Evolutionary conservation across 2,329 filamentous ascomycete species (phyloP), one percentile per base, ranked within the genome.

Genomic region (Fusarium hostae): DNA sequence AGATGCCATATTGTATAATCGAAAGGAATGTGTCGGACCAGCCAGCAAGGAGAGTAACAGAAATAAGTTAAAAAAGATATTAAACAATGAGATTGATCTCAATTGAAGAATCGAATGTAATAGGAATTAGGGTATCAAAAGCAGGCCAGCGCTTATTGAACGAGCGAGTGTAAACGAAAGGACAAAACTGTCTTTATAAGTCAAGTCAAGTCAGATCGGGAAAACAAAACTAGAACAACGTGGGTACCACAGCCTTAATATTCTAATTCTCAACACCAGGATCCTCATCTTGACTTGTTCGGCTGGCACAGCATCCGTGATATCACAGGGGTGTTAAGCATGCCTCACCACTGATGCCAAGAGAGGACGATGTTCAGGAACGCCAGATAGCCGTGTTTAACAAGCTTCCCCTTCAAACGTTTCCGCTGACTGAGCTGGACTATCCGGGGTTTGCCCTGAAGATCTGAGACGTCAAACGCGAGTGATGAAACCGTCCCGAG

Each of bases 1-100:
- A 39, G 77, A 78, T 65, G 72, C 69, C 78, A 82, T 84, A 63
- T 80, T 78, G 66, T 66, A 66, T 43, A 44, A 48, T 72, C 22
- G 20, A 39, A 71, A 39, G 41, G 58, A 68, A 48, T 40, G 66
- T 60, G 55, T 56, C 66, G 73, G 73, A 72, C 74, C 74, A 76
- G 74, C 74, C 70, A 76, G 66, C 62, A 63, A 61, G 40, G 48
- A 56, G 28, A 37, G 44, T n/a, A 54, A 52, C 11, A 39, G 32
- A 37, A 50, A 45, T 24, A 59, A 40, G 35, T 52, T 37, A 9
- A 40, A 26, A 35, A 40, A 39, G 24, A 40, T 70, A 71, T 73
- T 56, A 71, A 63, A 60, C 52, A 56, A 34, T n/a, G 44, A 55
- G 35, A 37, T 39, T 50, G 30, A 37, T 34, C 60, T 63, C 52